Evolutionary conservation across 306 rosid species (phyloP).

Genomic region (Leucaena leucocephala): DNA sequence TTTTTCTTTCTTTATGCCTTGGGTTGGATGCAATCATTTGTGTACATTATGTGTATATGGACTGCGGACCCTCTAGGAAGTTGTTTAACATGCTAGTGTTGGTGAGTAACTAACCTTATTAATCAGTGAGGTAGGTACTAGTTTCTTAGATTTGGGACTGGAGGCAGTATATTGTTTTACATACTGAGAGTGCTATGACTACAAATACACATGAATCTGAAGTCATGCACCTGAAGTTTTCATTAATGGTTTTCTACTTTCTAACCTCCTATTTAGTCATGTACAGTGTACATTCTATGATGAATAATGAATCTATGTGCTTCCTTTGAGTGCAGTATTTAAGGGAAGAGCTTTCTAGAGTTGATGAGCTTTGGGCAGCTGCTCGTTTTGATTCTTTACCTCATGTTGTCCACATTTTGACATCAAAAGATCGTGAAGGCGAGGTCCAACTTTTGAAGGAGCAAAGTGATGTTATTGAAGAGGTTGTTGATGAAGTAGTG

Average conservation of each 20-base stretch:
- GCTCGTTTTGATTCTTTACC: conserved; percentile 99
- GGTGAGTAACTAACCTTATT: background rate
- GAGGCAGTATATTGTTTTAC: background rate
- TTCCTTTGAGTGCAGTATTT: conserved; percentile 68
- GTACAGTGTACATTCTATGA: conserved; percentile 7
- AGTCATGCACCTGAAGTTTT: background rate
- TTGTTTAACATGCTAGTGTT: background rate
- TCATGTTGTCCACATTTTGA: conserved; percentile 96
- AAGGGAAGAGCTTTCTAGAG: conserved; percentile 73
- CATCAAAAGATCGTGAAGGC: conserved; percentile 93
- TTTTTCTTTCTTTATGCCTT: background rate
- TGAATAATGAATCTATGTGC: conserved; percentile 36
- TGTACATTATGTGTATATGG: background rate
- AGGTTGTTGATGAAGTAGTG: conserved; percentile 99
- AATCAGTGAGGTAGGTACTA: background rate
- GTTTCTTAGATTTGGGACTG: background rate
- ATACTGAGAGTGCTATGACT: background rate
- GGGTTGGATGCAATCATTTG: background rate
- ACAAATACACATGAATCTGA: background rate
- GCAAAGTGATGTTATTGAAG: conserved; percentile 97
- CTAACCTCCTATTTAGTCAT: background rate
- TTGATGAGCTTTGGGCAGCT: conserved; percentile 91
- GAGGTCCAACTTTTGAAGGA: conserved; percentile 83
- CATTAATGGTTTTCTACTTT: conserved; percentile 24
- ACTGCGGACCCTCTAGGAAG: background rate